phyloP scores from a whole-genome alignment of 257 asterid genomes.

The Solanum chmielewskii region DNA sequence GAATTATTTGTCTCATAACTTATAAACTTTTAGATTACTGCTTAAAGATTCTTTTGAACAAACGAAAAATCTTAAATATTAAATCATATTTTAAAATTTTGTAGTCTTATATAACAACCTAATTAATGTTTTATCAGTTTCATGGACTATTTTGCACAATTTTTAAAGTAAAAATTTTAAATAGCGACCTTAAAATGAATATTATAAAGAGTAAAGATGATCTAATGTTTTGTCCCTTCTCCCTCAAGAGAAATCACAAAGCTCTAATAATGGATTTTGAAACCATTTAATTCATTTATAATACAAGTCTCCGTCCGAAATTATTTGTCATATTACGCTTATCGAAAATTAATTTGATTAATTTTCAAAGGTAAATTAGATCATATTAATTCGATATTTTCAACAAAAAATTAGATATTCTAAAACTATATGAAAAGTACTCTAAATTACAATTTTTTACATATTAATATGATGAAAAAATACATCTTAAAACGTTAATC shows the following conservation, averaged over 20 bases:
- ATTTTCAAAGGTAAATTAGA: too few species aligned
- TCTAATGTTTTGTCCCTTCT: not conserved
- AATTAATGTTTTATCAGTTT: not conserved
- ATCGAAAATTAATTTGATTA: too few species aligned
- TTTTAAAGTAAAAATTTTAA: not conserved
- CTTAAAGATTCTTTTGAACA: not conserved
- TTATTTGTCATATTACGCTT: too few species aligned
- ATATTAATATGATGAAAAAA: too few species aligned
- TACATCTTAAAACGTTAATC: too few species aligned
- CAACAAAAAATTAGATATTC: too few species aligned
- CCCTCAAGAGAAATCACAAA: not conserved
- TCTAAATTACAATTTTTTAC: too few species aligned
- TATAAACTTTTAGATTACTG: not conserved
- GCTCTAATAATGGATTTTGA: not conserved
- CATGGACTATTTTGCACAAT: not conserved
- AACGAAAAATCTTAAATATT: not conserved
- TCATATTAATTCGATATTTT: too few species aligned
- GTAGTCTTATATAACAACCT: not conserved
- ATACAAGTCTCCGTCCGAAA: too few species aligned
- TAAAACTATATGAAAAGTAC: too few species aligned
- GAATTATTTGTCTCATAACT: not conserved
- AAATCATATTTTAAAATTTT: not conserved
- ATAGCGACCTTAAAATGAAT: not conserved
- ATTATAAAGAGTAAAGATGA: not conserved
- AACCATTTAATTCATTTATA: not conserved